Evolutionary conservation across 768 basidiomycete genomes (phyloP).

Genomic region (Lactarius psammicola): DNA sequence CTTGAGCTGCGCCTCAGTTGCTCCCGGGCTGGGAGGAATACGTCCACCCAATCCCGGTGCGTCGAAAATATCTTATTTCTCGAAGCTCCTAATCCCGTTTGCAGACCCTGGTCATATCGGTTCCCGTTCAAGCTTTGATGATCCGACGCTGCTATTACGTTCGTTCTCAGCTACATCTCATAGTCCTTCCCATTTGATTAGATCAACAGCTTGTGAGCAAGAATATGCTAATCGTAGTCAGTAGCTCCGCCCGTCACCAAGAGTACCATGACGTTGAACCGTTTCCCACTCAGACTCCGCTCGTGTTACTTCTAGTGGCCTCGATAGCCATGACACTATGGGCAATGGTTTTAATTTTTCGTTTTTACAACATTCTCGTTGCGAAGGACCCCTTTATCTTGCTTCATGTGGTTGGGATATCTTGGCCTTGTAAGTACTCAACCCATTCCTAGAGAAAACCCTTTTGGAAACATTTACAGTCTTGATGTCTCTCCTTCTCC

Average conservation of each 20-base stretch:
- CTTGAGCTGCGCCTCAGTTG: not conserved
- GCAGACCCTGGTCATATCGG: slow-evolving; percentile 8
- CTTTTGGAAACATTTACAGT: not conserved
- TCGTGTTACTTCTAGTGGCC: slow-evolving; percentile 10
- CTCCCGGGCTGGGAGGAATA: slow-evolving; percentile 1
- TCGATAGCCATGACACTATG: not conserved
- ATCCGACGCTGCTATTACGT: slow-evolving; percentile 23
- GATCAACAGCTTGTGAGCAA: slow-evolving; percentile 2
- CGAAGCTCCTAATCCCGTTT: not conserved
- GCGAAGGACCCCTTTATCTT: not conserved
- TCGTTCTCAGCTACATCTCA: not conserved
- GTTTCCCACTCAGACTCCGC: slow-evolving; percentile 2
- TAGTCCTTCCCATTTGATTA: not conserved
- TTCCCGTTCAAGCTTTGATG: slow-evolving; percentile 17
- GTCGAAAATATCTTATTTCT: not conserved
- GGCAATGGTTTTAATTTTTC: not conserved
- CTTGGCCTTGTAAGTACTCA: slow-evolving; percentile 15
- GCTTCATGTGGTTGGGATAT: not conserved
- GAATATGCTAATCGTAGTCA: slow-evolving; percentile 12
- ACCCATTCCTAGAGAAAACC: not conserved
- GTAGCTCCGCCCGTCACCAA: not conserved
- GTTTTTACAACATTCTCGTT: not conserved
- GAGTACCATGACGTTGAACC: not conserved
- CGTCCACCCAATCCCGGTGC: not conserved
- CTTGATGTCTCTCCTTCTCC: not conserved